Base-by-base conservation (phyloP, 2,329 filamentous ascomycete genomes). In the Diaporthe amygdali region DNA sequence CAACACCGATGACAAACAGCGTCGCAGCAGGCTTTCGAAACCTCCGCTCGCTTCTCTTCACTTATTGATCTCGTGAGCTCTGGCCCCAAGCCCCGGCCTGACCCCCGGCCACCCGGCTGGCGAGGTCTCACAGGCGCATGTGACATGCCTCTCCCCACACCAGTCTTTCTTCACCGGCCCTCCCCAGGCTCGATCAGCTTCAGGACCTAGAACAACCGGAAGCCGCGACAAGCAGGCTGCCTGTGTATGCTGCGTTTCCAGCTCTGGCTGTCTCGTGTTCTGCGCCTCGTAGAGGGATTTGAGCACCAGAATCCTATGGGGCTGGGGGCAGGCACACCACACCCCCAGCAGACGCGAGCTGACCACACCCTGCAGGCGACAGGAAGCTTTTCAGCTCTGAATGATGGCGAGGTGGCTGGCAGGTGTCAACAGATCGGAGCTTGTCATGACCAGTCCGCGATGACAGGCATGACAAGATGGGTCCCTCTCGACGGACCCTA, bases 401-500 rank as follows among this genome's bases (percentile, higher is more conserved):
- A 34, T 20, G 37, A 20, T 54, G 37, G 22, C 14, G 30, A 32
- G 47, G 64, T 22, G 30, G 56, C 17, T 63, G 47, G 34, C 39
- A 41, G 47, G 37, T 52, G 44, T 44, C 47, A 67, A 54, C 64
- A 44, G 63, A 52, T 67, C 64, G 64, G 64, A 55, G 25, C 64
- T 37, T 67, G 64, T 67, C 59, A 47, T 34, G 20, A 20, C 20
- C 20, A 46, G 49, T 67, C 47, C 41, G 64, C 49, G 25, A 67
- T 67, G 64, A 67, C 64, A 44, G 51, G 49, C 64, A 55, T 55
- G 64, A 37, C 47, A 32, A 51, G 63, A 66, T 51, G 49, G 46
- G 52, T 47, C 25, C 20, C 12, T 25, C 22, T 9, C 22, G 12
- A 34, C 59, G 59, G 59, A 25, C 27, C 59, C 22, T 34, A 44